Evolutionary conservation across 805 yeast species (phyloP).

Genomic region (Torulaspora quercuum): DNA sequence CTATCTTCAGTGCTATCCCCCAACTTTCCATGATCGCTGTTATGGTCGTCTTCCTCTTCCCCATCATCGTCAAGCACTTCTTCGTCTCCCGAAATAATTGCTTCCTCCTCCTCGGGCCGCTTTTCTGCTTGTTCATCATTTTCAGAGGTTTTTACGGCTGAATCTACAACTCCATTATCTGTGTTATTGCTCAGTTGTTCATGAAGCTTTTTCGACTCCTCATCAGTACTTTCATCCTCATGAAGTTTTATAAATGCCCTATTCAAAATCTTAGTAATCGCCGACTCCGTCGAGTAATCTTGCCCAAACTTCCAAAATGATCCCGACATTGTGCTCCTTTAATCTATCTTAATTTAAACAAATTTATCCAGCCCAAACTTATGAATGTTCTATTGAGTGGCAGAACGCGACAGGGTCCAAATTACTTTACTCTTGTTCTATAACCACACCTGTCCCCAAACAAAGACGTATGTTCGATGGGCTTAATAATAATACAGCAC

Average conservation of each 20-base stretch:
- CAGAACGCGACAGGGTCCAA: no score
- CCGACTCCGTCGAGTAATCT: conserved; percentile 53
- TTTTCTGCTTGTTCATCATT: conserved; percentile 37
- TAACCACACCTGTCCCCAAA: no score
- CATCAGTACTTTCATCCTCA: conserved; percentile 11
- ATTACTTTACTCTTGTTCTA: no score
- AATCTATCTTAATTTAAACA: not conserved
- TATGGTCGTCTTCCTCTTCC: conserved; percentile 9
- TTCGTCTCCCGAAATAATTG: conserved; percentile 8
- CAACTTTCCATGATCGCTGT: conserved; percentile 31
- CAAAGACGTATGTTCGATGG: no score
- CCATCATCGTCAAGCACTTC: conserved; percentile 37
- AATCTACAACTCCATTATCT: not conserved
- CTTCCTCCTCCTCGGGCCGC: conserved; percentile 4
- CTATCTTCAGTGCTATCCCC: conserved; percentile 29
- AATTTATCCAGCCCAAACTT: not conserved
- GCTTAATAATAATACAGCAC: not conserved
- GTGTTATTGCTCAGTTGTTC: not conserved
- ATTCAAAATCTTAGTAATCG: conserved; percentile 47
- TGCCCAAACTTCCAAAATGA: conserved; percentile 62
- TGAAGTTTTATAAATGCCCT: conserved; percentile 35
- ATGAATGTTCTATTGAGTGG: no score
- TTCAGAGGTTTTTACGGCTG: conserved; percentile 6
- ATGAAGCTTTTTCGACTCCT: conserved; percentile 4
- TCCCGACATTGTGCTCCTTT: conserved; percentile 43